These are phyloP conservation scores for Cyanophora paradoxa DNA, from an alignment of 78 protist genomes.

Conservation along the genomic window DNA sequence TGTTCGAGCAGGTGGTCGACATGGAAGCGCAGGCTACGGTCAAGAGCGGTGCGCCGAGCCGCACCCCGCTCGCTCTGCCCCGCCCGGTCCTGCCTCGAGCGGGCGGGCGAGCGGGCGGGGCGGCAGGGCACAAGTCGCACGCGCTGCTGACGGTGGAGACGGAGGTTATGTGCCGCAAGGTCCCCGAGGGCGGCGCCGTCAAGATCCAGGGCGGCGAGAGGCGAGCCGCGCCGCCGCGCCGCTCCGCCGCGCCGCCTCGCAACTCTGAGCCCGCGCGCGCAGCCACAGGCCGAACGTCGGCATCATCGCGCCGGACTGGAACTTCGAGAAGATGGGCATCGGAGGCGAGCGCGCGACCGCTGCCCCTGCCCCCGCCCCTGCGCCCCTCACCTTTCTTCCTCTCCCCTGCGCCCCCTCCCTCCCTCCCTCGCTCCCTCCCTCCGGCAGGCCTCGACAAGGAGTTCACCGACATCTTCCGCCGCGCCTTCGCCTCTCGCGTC, in stretches of 20 bases:
- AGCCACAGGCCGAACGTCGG: neutral
- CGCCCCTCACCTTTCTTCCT: neutral
- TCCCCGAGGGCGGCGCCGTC: constrained; percentile 11
- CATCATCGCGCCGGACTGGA: constrained; percentile 62
- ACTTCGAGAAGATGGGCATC: constrained; percentile 92
- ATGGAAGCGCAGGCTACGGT: constrained; percentile 13
- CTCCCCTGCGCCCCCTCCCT: neutral
- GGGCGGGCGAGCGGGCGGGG: too few relatives aligned
- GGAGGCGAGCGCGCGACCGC: constrained; percentile 31
- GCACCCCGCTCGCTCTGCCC: neutral
- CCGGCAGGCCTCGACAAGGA: constrained; percentile 81
- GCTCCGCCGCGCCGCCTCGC: neutral
- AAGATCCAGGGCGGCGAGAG: constrained; percentile 30
- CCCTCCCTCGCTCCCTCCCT: neutral
- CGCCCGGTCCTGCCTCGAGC: too few relatives aligned
- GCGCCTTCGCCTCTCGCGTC: constrained; percentile 96
- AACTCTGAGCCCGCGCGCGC: neutral
- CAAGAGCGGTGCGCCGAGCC: neutral
- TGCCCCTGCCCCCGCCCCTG: neutral
- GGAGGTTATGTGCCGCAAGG: constrained; percentile 10
- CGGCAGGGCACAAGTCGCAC: constrained; percentile 16
- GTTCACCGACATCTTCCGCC: constrained; percentile 85
- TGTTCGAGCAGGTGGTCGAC: neutral
- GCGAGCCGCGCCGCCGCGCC: neutral
- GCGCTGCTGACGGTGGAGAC: constrained; percentile 38